phyloP scores from a whole-genome alignment of 192 early-diverging fungal species.

The Coemansia sp. region DNA sequence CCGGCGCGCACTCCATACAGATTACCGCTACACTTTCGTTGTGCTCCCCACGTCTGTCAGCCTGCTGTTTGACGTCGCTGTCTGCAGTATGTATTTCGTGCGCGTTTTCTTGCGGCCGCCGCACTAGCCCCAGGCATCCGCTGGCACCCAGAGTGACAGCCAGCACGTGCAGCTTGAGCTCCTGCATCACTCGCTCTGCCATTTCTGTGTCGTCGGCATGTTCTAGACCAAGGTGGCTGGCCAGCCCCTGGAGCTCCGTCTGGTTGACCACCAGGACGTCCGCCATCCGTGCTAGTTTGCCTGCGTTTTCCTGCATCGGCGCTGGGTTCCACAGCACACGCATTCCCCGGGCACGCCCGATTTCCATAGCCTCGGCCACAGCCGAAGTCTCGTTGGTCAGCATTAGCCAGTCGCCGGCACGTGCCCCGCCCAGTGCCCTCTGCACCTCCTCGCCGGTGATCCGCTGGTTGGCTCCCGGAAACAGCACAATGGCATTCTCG shows the following conservation, averaged over 20 bases:
- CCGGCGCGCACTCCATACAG: slow-evolving; percentile 21
- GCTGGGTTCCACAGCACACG: slow-evolving; percentile 84
- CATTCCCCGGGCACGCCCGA: slow-evolving; percentile 58
- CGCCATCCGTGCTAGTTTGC: slow-evolving; percentile 53
- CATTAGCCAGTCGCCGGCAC: slow-evolving; percentile 70
- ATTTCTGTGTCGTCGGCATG: neutral
- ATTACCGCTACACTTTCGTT: slow-evolving; percentile 17
- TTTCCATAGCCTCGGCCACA: slow-evolving; percentile 61
- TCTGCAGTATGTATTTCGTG: neutral
- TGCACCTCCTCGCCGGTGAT: slow-evolving; percentile 51
- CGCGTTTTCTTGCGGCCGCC: slow-evolving; percentile 18
- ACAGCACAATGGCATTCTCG: slow-evolving; percentile 88
- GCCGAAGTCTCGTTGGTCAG: slow-evolving; percentile 86
- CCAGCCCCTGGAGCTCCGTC: slow-evolving; percentile 61
- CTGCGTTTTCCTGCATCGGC: slow-evolving; percentile 57
- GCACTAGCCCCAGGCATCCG: slow-evolving; percentile 31
- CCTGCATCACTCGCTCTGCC: slow-evolving; percentile 18
- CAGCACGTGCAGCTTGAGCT: slow-evolving; percentile 13
- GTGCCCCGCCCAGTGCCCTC: slow-evolving; percentile 55
- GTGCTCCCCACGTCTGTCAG: neutral
- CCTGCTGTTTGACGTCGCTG: neutral
- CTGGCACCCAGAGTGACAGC: slow-evolving; percentile 31
- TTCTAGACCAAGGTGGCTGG: slow-evolving; percentile 1
- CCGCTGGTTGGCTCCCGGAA: slow-evolving; percentile 72
- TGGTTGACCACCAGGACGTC: slow-evolving; percentile 83